These are phyloP conservation scores for Venturia asperata DNA, from an alignment of 2,329 filamentous ascomycete genomes.

Conservation along the genomic window DNA sequence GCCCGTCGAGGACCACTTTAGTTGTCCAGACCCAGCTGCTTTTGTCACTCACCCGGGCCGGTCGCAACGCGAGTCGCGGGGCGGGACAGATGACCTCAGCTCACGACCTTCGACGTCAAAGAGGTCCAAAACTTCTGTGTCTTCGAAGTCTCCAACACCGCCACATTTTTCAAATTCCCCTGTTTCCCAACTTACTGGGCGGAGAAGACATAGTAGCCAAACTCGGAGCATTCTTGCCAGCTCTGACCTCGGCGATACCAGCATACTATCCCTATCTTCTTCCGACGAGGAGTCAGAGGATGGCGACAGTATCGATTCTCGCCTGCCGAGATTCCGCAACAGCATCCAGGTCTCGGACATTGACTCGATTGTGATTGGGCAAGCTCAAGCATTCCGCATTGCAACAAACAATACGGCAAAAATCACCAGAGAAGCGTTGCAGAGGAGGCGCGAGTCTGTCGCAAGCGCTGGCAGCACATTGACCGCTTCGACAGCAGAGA, in stretches of 20 bases:
- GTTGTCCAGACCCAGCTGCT: background rate
- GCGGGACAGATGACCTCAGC: background rate
- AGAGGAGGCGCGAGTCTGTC: background rate
- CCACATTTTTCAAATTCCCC: background rate
- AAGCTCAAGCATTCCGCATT: constrained; percentile 33
- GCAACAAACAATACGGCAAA: constrained; percentile 19
- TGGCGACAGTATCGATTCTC: constrained; percentile 26
- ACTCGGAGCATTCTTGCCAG: constrained; percentile 31
- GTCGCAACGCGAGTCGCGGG: background rate
- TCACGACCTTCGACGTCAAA: background rate
- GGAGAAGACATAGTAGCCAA: background rate
- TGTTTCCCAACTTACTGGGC: background rate
- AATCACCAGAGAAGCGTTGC: background rate
- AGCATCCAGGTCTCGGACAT: constrained; percentile 25
- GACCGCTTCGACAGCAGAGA: constrained; percentile 22
- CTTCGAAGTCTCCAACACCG: background rate
- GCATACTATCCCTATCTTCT: constrained; percentile 34
- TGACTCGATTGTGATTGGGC: constrained; percentile 32
- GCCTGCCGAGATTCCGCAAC: constrained; percentile 27
- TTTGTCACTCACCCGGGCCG: background rate
- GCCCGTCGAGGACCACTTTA: background rate
- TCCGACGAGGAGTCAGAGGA: constrained; percentile 26
- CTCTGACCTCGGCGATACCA: constrained; percentile 31
- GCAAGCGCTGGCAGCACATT: constrained; percentile 23
- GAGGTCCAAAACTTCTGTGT: background rate